Conservation (phyloP, 2,329 filamentous ascomycete genomes). For the Magnaporthiopsis poae region DNA sequence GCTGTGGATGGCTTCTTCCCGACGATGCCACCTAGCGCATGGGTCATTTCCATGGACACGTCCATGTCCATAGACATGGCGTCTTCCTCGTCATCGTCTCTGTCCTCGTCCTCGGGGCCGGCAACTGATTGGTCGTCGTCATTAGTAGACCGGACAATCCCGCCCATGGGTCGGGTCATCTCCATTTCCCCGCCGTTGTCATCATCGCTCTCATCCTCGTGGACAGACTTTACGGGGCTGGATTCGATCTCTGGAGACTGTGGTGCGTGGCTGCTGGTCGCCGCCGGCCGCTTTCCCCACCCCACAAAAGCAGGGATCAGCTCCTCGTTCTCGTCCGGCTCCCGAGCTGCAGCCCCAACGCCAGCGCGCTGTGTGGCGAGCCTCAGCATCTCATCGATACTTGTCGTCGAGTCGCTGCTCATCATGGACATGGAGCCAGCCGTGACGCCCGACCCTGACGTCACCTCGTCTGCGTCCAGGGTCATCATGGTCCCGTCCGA, state of each 20-base stretch:
- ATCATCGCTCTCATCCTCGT: slow-evolving; percentile 33
- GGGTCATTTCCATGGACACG: slow-evolving; percentile 42
- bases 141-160: slow-evolving; percentile 24
- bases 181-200: slow-evolving; percentile 38
- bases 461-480: slow-evolving; percentile 68
- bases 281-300: slow-evolving; percentile 52
- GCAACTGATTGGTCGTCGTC: neutral
- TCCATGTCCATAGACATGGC: slow-evolving; percentile 49
- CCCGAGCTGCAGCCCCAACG: slow-evolving; percentile 30
- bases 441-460: slow-evolving; percentile 56
- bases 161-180: slow-evolving; percentile 39
- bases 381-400: slow-evolving; percentile 67
- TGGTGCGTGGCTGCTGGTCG: slow-evolving; percentile 20
- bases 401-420: slow-evolving; percentile 57
- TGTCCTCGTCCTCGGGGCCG: slow-evolving; percentile 31
- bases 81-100: slow-evolving; percentile 31
- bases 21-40: slow-evolving; percentile 35
- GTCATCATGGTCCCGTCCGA: slow-evolving; percentile 71
- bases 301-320: slow-evolving; percentile 65
- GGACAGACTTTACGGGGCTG: slow-evolving; percentile 18
- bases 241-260: neutral
- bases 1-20: neutral
- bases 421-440: slow-evolving; percentile 42
- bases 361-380: slow-evolving; percentile 67
- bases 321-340: slow-evolving; percentile 57